phyloP scores from a whole-genome alignment of 768 basidiomycete species.

The Tylopilus felleus region DNA sequence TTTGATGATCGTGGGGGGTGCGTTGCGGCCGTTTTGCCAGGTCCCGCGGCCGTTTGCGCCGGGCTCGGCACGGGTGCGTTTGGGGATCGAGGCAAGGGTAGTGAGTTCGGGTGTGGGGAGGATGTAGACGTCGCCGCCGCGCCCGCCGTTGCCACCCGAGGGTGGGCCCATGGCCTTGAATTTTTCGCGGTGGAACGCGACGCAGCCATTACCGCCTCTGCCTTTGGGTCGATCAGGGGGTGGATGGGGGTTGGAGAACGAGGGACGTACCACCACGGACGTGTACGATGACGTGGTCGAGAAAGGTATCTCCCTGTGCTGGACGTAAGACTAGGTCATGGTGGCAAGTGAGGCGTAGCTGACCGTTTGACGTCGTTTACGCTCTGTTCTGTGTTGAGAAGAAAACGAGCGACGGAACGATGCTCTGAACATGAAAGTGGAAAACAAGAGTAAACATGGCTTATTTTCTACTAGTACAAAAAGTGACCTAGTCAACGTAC shows the following conservation, averaged over 20 bases:
- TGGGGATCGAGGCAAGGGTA: slow-evolving; percentile 69
- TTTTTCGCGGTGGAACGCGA: slow-evolving; percentile 91
- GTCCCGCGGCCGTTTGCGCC: slow-evolving; percentile 79
- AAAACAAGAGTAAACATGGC: neutral
- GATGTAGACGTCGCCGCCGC: slow-evolving; percentile 85
- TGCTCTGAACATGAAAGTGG: neutral
- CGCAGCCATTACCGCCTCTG: slow-evolving; percentile 86
- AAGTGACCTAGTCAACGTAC: neutral
- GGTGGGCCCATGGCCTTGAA: slow-evolving; percentile 82
- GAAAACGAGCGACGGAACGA: neutral
- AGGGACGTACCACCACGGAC: slow-evolving; percentile 62
- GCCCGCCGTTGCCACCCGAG: slow-evolving; percentile 90
- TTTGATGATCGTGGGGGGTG: slow-evolving; percentile 65
- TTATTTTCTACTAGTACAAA: neutral
- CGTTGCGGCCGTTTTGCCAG: slow-evolving; percentile 81
- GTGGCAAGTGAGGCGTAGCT: slow-evolving; percentile 17
- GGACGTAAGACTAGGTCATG: slow-evolving; percentile 4
- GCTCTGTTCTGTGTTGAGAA: slow-evolving; percentile 44
- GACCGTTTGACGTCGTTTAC: slow-evolving; percentile 72
- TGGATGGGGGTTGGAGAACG: neutral
- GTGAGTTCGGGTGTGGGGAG: slow-evolving; percentile 74
- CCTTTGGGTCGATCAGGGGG: slow-evolving; percentile 41
- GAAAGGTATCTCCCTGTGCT: slow-evolving; percentile 67
- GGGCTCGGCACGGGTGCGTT: slow-evolving; percentile 60
- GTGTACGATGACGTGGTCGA: slow-evolving; percentile 80